Percentiles rank a stretch among this genome's conserved stretches.
Conservation (phyloP, 352 stramenopile species). For the Pythium sp. region DNA sequence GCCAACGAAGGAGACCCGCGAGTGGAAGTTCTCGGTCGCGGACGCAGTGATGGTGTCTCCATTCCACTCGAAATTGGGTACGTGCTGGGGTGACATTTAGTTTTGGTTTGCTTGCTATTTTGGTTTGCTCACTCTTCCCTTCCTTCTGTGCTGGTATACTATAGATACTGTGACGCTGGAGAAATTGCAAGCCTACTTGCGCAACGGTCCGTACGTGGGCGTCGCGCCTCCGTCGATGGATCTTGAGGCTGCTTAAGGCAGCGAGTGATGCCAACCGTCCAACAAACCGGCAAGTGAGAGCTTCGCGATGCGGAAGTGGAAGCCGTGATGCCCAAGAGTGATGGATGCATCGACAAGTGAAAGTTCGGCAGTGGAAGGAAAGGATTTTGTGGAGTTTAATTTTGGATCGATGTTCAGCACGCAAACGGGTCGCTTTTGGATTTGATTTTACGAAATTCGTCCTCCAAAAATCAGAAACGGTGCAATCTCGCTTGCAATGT, state of each 20-base stretch:
- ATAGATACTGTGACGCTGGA: slow-evolving; percentile 48
- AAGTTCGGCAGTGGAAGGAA: neutral
- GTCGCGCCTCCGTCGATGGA: slow-evolving; percentile 44
- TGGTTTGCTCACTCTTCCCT: neutral
- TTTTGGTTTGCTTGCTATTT: neutral
- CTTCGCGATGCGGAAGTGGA: neutral
- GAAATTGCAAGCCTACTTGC: slow-evolving; percentile 56
- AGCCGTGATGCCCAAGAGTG: neutral
- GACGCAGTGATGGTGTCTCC: slow-evolving; percentile 71
- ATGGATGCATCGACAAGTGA: too few relatives aligned
- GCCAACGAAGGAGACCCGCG: slow-evolving; percentile 76
- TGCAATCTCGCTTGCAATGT: neutral
- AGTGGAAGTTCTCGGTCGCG: slow-evolving; percentile 89
- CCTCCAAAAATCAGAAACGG: neutral
- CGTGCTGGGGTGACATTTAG: slow-evolving; percentile 12
- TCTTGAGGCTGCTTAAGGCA: slow-evolving; percentile 54
- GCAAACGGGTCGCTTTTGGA: neutral
- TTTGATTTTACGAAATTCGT: neutral
- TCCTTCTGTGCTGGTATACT: neutral
- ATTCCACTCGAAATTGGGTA: slow-evolving; percentile 58
- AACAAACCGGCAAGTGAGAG: neutral
- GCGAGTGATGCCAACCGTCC: neutral
- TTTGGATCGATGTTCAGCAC: slow-evolving; percentile 2
- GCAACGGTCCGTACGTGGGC: slow-evolving; percentile 63
- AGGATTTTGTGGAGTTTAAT: neutral